Conservation (phyloP, 1,284 basidiomycete genomes). For the Trichosporon sp. region DNA sequence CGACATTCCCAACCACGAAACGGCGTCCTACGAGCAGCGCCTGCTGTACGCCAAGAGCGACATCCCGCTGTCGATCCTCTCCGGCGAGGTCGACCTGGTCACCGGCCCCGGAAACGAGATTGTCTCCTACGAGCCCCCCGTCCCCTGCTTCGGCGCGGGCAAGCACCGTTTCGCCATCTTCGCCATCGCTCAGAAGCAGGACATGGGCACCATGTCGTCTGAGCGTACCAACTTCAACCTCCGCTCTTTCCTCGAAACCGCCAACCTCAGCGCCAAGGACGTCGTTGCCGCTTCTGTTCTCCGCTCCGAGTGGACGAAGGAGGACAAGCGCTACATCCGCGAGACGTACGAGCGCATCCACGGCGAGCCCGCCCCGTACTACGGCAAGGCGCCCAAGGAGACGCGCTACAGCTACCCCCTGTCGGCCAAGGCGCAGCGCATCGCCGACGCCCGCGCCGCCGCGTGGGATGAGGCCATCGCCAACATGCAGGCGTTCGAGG, state of each 20-base stretch:
- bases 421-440: slow-evolving; percentile 38
- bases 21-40: slow-evolving; percentile 69
- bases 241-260: slow-evolving; percentile 36
- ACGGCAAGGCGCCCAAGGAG: slow-evolving; percentile 64
- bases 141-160: slow-evolving; percentile 44
- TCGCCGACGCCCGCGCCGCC: slow-evolving; percentile 37
- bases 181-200: slow-evolving; percentile 39
- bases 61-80: slow-evolving; percentile 70
- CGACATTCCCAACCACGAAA: slow-evolving; percentile 76
- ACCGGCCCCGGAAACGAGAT: slow-evolving; percentile 38
- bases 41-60: slow-evolving; percentile 90
- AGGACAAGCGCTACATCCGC: slow-evolving; percentile 41
- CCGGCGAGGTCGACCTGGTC: slow-evolving; percentile 57
- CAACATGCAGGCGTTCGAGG: slow-evolving; percentile 33
- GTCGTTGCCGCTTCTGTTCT: slow-evolving; percentile 46
- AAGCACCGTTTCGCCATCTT: slow-evolving; percentile 49
- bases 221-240: slow-evolving; percentile 42
- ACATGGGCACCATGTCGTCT: slow-evolving; percentile 20
- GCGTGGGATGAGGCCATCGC: slow-evolving; percentile 40
- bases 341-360: slow-evolving; percentile 35
- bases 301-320: slow-evolving; percentile 44
- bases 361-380: slow-evolving; percentile 63
- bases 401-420: slow-evolving; percentile 48
- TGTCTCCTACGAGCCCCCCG: slow-evolving; percentile 48
- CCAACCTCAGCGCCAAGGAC: slow-evolving; percentile 28